Evolutionary conservation across 2,329 filamentous ascomycete genomes (phyloP).

Genomic region (Ceratocystis colombiana): DNA sequence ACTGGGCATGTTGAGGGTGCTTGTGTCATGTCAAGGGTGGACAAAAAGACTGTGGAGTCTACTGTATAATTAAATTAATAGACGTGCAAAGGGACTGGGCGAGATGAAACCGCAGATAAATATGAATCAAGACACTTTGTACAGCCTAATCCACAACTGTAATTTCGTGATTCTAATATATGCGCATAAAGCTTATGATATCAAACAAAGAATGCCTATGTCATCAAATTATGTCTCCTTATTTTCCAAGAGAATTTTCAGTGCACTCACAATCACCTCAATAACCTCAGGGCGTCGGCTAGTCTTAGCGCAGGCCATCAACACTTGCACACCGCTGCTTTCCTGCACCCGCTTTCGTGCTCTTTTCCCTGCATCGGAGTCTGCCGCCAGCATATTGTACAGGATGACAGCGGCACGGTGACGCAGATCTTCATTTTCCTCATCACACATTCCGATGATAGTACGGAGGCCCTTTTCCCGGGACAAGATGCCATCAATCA

Average conservation of each 20-base stretch:
- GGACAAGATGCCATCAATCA: constrained; percentile 59
- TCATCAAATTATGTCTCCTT: constrained; percentile 26
- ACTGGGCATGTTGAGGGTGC: constrained; percentile 59
- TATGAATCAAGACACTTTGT: neutral
- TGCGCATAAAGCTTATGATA: too few species aligned
- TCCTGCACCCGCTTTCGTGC: constrained; percentile 52
- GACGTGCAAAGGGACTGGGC: neutral
- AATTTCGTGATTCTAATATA: too few species aligned
- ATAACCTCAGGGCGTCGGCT: constrained; percentile 60
- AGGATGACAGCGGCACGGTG: constrained; percentile 67
- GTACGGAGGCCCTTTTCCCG: constrained; percentile 62
- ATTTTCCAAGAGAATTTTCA: constrained; percentile 55
- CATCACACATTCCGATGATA: constrained; percentile 69
- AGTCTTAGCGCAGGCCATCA: constrained; percentile 61
- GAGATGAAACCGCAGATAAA: too few species aligned
- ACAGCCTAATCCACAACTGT: neutral
- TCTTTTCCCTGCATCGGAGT: constrained; percentile 53
- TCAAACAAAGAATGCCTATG: neutral
- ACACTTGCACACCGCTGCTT: constrained; percentile 53
- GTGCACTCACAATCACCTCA: constrained; percentile 57
- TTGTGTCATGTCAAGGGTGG: constrained; percentile 24
- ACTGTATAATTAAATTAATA: neutral
- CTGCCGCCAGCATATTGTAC: constrained; percentile 59
- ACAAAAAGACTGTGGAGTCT: constrained; percentile 3
- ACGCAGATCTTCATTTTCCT: constrained; percentile 58